These are phyloP conservation scores for Cochliopodium minus DNA, from an alignment of 208 protist genomes.

Conservation along the genomic window DNA sequence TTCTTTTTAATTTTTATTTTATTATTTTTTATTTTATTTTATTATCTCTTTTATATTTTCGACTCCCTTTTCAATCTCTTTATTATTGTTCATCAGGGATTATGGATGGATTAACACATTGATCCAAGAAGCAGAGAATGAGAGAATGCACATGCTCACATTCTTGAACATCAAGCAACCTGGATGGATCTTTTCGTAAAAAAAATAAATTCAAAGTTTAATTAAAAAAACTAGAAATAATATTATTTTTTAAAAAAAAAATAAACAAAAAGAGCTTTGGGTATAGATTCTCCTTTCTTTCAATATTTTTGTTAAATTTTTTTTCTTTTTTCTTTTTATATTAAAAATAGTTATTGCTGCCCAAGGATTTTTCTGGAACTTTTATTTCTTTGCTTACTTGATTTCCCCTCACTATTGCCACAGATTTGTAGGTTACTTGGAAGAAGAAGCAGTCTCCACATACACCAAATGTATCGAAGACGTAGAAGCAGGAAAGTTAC, in stretches of 20 bases:
- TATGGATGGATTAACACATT: conserved; percentile 69
- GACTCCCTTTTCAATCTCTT: conserved; percentile 2
- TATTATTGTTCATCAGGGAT: no score
- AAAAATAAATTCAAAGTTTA: no score
- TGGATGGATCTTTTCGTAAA: no score
- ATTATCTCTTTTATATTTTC: neutral
- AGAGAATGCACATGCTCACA: conserved; percentile 70
- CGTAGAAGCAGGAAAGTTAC: conserved; percentile 22
- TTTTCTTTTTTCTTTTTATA: conserved; percentile 30
- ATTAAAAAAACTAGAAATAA: no score
- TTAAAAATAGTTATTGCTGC: conserved; percentile 26
- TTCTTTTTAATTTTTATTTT: neutral
- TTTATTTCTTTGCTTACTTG: conserved; percentile 37
- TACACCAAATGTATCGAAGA: conserved; percentile 30
- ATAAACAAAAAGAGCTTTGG: no score
- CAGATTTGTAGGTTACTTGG: conserved; percentile 41
- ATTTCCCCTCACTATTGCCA: conserved; percentile 30
- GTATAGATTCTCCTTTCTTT: no score
- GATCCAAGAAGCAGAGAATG: conserved; percentile 71
- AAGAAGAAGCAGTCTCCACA: conserved; percentile 38
- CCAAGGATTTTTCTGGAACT: conserved; percentile 42
- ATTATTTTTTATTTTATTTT: neutral
- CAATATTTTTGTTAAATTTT: no score
- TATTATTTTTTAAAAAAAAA: no score
- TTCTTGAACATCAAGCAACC: conserved; percentile 41